Evolutionary conservation across 2,329 filamentous ascomycete genomes (phyloP), one percentile per base, ranked within the genome.

Genomic region (Penicillium sp.): DNA sequence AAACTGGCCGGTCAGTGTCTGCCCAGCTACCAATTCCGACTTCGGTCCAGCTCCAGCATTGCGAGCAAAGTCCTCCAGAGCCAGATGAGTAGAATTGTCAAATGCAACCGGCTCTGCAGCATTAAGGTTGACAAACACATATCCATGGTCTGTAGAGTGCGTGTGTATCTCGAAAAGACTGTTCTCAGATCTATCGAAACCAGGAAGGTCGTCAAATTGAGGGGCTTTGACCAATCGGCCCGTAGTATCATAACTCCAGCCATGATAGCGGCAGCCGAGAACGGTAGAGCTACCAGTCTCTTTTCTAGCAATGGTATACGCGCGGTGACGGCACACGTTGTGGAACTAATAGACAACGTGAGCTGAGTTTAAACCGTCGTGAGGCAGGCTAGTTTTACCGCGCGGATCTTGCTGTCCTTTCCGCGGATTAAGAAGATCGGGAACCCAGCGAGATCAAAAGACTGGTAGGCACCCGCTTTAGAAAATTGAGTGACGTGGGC

Each of bases 271-370:
- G 72, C 83, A 86, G 0, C 78, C 74, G 33, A 86, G 75, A 31
- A 85, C 76, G 4, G 60, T 75, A 43, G 76, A 76, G 38, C 74
- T 74, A 3, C 83, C 83, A 9, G 74, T 68, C 2, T 79, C 74
- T 39, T 76, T 74, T 4, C 72, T 75, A 8, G 83, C 80, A 8
- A 85, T 76, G 0, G 81, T 80, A 61, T 80, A 86, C 20, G 83
- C 83, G 6, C 83, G 75, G 64, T 85, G 83, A 2, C 83, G 72
- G 67, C 83, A 85, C 31, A 85, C 74, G 60, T 86, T 85, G 69
- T 85, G 83, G 64, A 85, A 85, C 33, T 33, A n/a, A 33, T 7
- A 16, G 4, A 3, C 13, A 33, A 33, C 13, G 30, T 33, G 5
- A 33, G 30, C 30, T 30, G 4, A 10, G 10, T 13, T 30, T 30